These are phyloP conservation scores for Gaertneriomyces sp. DNA, from an alignment of 192 early-diverging fungal species.

Conservation along the genomic window DNA sequence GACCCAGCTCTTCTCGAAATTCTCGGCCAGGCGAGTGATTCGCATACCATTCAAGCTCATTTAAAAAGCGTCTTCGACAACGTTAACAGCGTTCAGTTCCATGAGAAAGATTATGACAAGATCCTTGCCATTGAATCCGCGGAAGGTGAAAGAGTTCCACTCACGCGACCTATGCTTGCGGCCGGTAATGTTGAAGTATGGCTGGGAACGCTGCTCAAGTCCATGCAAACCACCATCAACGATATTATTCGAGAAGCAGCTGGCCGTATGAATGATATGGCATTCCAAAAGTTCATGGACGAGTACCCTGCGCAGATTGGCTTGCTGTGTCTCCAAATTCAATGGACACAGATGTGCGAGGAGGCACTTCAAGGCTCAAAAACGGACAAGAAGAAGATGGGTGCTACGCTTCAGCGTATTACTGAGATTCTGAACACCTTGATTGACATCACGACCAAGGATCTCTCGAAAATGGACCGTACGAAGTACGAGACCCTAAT, in stretches of 20 bases:
- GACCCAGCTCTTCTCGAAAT: conserved; percentile 64
- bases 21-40: conserved; percentile 61
- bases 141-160: conserved; percentile 57
- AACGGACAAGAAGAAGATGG: conserved; percentile 64
- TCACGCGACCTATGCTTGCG: conserved; percentile 56
- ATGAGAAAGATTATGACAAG: conserved; percentile 68
- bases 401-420: conserved; percentile 51
- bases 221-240: conserved; percentile 57
- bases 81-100: conserved; percentile 54
- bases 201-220: conserved; percentile 56
- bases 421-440: conserved; percentile 59
- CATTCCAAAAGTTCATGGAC: conserved; percentile 61
- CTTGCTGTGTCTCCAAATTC: conserved; percentile 56
- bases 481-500: conserved; percentile 65
- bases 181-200: conserved; percentile 61
- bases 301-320: conserved; percentile 67
- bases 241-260: conserved; percentile 60
- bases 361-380: conserved; percentile 55
- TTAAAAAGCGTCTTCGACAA: conserved; percentile 62
- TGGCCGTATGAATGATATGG: conserved; percentile 53
- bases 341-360: conserved; percentile 60
- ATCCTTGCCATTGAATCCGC: conserved; percentile 57
- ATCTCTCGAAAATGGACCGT: conserved; percentile 61
- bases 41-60: conserved; percentile 64
- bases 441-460: conserved; percentile 63